A percentile compares a stretch with the other conserved stretches of the same genome.
Conservation (phyloP, 1,284 basidiomycete species). For the Exobasidium rhododendri region DNA sequence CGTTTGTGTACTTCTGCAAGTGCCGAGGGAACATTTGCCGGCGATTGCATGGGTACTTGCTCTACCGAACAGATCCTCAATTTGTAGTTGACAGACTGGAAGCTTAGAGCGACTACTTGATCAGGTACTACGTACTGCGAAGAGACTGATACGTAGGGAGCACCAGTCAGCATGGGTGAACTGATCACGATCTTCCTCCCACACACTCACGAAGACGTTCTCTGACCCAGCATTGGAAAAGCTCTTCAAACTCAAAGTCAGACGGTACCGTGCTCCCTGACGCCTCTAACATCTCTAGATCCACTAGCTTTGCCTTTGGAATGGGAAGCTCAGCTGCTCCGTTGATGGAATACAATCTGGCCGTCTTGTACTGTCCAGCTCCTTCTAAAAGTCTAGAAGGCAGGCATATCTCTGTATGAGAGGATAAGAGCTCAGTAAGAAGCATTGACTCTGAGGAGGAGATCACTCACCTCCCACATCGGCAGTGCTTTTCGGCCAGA, state of each 20-base stretch:
- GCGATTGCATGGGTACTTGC: not conserved
- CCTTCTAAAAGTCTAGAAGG: not conserved
- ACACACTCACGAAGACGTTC: not conserved
- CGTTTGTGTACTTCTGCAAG: too few relatives aligned
- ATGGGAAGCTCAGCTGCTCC: not conserved
- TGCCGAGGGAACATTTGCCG: not conserved
- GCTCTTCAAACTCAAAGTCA: not conserved
- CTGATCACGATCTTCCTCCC: too few relatives aligned
- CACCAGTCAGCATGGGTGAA: too few relatives aligned
- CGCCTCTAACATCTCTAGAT: not conserved
- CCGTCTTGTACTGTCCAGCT: not conserved
- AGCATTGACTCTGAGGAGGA: too few relatives aligned
- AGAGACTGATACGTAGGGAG: not conserved
- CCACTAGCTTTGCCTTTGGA: not conserved
- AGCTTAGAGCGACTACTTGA: not conserved
- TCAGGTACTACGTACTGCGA: not conserved
- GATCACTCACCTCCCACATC: constrained; percentile 4
- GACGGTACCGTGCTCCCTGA: not conserved
- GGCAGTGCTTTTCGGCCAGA: constrained; percentile 1
- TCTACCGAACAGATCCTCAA: not conserved
- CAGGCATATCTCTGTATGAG: too few relatives aligned
- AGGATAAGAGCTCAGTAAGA: too few relatives aligned
- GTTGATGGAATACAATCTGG: not conserved
- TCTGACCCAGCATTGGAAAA: not conserved
- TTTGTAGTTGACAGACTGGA: not conserved